Base-by-base conservation (phyloP, 2,329 filamentous ascomycete genomes). In the Gyromitra esculenta region DNA sequence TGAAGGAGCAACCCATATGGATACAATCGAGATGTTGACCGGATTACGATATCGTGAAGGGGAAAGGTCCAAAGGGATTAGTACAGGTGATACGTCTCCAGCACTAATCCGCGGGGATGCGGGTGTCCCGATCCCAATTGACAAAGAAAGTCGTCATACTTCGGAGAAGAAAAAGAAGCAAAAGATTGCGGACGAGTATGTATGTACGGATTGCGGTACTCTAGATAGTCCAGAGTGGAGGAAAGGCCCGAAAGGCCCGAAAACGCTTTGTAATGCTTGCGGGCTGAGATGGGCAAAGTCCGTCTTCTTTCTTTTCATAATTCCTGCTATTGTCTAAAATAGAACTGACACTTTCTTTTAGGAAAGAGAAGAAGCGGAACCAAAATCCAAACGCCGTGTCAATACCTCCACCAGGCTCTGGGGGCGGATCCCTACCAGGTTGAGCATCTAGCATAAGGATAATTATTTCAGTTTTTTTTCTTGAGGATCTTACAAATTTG, bases 151-250 rank as follows among this genome's bases (percentile, higher is more conserved):
- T 13, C 86, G 91, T 63, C 84, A 83, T 21, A 87, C 87, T 11
- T 90, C 88, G 0, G 91, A 93, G 77, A 94, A 97, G 84, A 96
- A 91, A 83, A 90, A 96, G 86, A 97, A 97, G 83, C 86, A 93
- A 60, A 97, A 97, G 83, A 87, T 89, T 31, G 87, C 88, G 0
- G 90, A 97, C 82, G 94, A 97, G 86, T 97, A 97, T 82, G 93
- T 97, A 48, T 98, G 95, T 84, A 95, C 93, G 0, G 95, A 97
- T 83, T 98, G 95, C 84, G 94, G 95, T 86, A 97, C 93, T 0
- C 87, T 96, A 52, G 94, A 97, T 82, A 97, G 93, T 15, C 95
- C 95, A 0, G 95, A 98, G 85, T 98, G 95, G 95, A 88, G 95
- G 78, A 97, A 97, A 83, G 95, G 95, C 0, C 95, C 95, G 0